Percentiles rank a stretch among this genome's conserved stretches.
Conservation (phyloP, 176 grass and related monocot genomes). For the Olyra latifolia region DNA sequence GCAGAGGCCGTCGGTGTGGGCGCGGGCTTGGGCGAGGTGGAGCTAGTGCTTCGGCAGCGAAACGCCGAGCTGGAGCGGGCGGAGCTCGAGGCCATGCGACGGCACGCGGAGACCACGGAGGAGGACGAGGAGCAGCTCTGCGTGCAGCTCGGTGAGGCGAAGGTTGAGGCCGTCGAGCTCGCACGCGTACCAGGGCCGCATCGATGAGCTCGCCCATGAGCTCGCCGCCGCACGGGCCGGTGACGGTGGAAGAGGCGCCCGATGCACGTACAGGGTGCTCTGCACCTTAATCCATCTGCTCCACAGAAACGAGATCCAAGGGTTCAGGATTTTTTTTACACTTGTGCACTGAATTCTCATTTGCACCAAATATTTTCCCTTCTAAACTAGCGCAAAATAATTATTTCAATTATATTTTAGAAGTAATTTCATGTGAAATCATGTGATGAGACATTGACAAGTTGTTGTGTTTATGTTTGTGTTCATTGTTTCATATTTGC, state of each 20-base stretch:
- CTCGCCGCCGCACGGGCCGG: constrained; percentile 47
- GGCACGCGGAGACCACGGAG: constrained; percentile 43
- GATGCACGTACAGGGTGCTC: too few species aligned
- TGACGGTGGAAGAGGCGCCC: neutral
- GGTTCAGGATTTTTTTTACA: too few species aligned
- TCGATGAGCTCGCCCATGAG: constrained; percentile 50
- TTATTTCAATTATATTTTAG: too few species aligned
- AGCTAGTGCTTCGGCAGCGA: constrained; percentile 48
- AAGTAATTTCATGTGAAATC: too few species aligned
- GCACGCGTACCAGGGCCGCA: constrained; percentile 35
- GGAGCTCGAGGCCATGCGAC: constrained; percentile 50
- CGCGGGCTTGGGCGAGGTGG: constrained; percentile 36
- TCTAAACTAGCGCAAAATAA: too few species aligned
- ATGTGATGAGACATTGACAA: too few species aligned
- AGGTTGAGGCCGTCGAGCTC: constrained; percentile 62
- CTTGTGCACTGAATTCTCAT: too few species aligned
- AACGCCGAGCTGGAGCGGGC: constrained; percentile 70
- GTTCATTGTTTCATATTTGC: too few species aligned
- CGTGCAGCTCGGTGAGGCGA: constrained; percentile 74
- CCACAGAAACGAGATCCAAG: too few species aligned
- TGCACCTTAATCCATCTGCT: too few species aligned
- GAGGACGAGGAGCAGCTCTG: constrained; percentile 94
- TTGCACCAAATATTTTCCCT: too few species aligned
- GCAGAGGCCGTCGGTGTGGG: neutral
- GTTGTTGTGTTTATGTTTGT: too few species aligned